Percentiles rank a stretch among this genome's conserved stretches.
These are phyloP conservation scores for Fraxinus dipetala DNA, from an alignment of 305 asterid genomes.

Conservation along the genomic window DNA sequence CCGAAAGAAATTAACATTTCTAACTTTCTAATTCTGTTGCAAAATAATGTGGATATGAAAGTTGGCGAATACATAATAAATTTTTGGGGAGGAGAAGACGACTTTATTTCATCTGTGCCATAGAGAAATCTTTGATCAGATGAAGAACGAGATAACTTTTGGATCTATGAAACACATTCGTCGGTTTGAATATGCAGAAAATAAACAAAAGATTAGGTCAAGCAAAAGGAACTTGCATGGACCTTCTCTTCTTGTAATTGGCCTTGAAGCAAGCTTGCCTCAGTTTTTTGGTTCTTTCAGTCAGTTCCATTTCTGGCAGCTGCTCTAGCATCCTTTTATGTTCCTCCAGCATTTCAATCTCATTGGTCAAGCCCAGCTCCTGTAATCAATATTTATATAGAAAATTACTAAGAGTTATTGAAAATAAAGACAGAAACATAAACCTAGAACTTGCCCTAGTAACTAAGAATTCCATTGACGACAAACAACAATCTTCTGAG, in stretches of 20 bases:
- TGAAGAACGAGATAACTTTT: too few relatives aligned
- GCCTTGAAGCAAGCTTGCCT: constrained; percentile 92
- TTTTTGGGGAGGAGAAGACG: background rate
- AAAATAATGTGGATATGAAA: background rate
- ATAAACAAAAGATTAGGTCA: background rate
- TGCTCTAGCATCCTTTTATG: constrained; percentile 58
- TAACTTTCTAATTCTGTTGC: background rate
- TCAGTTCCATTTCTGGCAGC: constrained; percentile 70
- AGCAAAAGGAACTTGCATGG: constrained; percentile 23
- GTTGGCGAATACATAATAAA: background rate
- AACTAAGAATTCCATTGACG: too few relatives aligned
- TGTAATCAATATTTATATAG: background rate
- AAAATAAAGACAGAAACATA: background rate
- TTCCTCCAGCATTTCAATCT: constrained; percentile 65
- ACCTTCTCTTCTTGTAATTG: constrained; percentile 76
- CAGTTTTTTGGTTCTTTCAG: constrained; percentile 67
- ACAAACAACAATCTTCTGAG: too few relatives aligned
- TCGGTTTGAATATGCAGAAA: background rate
- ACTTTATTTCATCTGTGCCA: background rate
- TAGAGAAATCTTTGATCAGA: background rate
- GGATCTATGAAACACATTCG: background rate
- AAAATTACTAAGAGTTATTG: background rate
- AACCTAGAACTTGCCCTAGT: background rate
- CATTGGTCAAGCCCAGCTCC: constrained; percentile 68
- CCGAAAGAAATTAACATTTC: background rate